A percentile compares a stretch with the other conserved stretches of the same genome.
Conservation (phyloP, 345 rosid genomes). For the Lepidium sativum region DNA sequence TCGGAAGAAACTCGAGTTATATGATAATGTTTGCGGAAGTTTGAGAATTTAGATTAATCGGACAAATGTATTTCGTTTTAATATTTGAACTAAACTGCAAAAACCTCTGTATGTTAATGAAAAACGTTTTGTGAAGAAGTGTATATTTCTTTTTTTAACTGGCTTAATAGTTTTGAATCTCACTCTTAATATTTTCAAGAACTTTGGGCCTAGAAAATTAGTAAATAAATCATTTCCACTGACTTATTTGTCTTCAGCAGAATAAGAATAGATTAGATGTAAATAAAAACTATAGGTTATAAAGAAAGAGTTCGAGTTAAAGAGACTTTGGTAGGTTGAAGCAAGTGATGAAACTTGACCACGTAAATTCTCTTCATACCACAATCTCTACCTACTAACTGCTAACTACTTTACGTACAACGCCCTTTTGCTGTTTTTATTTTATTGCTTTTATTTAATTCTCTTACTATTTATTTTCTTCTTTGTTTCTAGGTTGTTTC, state of each 20-base stretch:
- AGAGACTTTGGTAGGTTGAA: conserved; percentile 19
- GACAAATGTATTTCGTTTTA: too few relatives aligned
- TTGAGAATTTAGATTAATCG: too few relatives aligned
- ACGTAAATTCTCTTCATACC: conserved; percentile 23
- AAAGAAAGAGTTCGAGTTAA: neutral
- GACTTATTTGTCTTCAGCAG: too few relatives aligned
- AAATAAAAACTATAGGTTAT: neutral
- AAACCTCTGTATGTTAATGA: neutral
- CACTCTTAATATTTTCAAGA: too few relatives aligned
- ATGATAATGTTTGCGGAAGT: too few relatives aligned
- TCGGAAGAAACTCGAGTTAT: too few relatives aligned
- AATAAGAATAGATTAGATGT: neutral
- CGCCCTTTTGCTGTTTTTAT: conserved; percentile 19
- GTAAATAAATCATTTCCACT: too few relatives aligned
- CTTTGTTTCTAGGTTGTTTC: neutral
- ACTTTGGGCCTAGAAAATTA: too few relatives aligned
- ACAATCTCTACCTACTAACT: conserved; percentile 29
- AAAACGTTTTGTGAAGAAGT: neutral
- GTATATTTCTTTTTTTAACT: too few relatives aligned
- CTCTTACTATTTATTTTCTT: neutral
- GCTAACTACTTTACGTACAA: conserved; percentile 21
- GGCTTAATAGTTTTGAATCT: too few relatives aligned
- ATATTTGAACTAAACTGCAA: too few relatives aligned
- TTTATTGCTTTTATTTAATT: neutral
- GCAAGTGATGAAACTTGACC: conserved; percentile 19